Evolutionary conservation across 306 rosid species (phyloP), one percentile per base, ranked within the genome.

Genomic region (Acacia crassicarpa): DNA sequence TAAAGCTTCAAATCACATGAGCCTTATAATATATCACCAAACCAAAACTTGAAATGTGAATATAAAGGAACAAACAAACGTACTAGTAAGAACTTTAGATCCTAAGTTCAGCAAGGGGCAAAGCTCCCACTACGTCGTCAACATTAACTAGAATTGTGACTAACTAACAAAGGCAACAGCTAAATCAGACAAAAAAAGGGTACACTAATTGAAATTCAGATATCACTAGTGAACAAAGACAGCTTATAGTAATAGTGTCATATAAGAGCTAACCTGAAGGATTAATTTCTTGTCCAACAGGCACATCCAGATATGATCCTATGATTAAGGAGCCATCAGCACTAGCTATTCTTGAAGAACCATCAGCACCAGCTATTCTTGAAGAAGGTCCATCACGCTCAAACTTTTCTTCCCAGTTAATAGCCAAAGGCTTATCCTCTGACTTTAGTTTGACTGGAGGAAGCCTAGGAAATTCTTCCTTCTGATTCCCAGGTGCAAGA

Each of bases 371-470:
- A 53, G 78, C 75, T 78, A 86, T 83, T 75, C 85, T 88, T 23
- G 90, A 61, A 45, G 77, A 51, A 54, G 89, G 90, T 56, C 87
- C 91, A 68, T 89, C 92, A 61, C 90, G 88, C 75, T 90, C 94
- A 87, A 87, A 89, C 83, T 90, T 90, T 61, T 90, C 97, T 83
- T 87, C 91, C 94, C 94, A 90, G 69, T 78, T 86, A 78, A 88
- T 78, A 77, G 73, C 86, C 82, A 83, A 72, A 30, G 92, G 78
- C 79, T 89, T 92, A 77, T 88, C 94, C 82, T 90, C 97, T n/a
- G 90, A 87, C 88, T 92, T 92, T 73, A 92, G 90, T 80, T 87
- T 92, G 78, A 92, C 97, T n/a, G 97, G 97, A 15, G 97, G 94
- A 89, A 90, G 83, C 86, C 97, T 88, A n/a, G 94, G 97, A 12